A percentile compares a stretch with the other conserved stretches of the same genome.
Conservation (phyloP, 495 filamentous ascomycete species). For the Tuber aestivum region DNA sequence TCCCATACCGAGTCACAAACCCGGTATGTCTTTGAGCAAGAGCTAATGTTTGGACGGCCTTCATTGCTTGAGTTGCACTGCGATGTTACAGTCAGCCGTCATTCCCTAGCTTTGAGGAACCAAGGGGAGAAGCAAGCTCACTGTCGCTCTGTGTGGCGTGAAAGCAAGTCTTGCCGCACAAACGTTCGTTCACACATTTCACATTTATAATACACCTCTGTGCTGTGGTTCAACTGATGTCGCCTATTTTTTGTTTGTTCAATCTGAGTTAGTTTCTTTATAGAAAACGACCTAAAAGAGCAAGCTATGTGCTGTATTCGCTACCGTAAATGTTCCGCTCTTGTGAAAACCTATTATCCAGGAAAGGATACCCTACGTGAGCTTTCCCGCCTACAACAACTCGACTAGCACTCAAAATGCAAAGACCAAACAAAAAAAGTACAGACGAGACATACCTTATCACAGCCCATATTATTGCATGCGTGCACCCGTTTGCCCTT, state of each 20-base stretch:
- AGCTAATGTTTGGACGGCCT: constrained; percentile 40
- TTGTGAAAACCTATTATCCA: constrained; percentile 38
- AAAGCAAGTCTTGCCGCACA: constrained; percentile 42
- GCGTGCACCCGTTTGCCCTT: constrained; percentile 43
- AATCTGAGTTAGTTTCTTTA: constrained; percentile 18
- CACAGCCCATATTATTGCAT: constrained; percentile 40
- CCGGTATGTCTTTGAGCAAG: constrained; percentile 39
- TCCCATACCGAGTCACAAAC: constrained; percentile 38
- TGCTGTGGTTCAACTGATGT: constrained; percentile 43
- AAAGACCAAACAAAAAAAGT: constrained; percentile 7
- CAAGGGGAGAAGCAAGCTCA: constrained; percentile 19
- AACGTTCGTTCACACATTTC: constrained; percentile 43
- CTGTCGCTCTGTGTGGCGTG: constrained; percentile 43
- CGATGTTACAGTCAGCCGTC: constrained; percentile 15
- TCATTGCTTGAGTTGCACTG: constrained; percentile 42
- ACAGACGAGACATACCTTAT: constrained; percentile 34
- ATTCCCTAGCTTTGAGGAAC: neutral
- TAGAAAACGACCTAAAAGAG: constrained; percentile 1
- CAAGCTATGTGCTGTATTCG: neutral
- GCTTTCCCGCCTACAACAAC: constrained; percentile 14
- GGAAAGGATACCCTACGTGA: constrained; percentile 17
- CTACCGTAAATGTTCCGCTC: constrained; percentile 43
- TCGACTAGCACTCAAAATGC: constrained; percentile 14
- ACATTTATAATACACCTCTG: constrained; percentile 43
- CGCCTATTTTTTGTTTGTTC: constrained; percentile 26